Evolutionary conservation across 768 basidiomycete genomes (phyloP).

Genomic region (Mycena rebaudengoi): DNA sequence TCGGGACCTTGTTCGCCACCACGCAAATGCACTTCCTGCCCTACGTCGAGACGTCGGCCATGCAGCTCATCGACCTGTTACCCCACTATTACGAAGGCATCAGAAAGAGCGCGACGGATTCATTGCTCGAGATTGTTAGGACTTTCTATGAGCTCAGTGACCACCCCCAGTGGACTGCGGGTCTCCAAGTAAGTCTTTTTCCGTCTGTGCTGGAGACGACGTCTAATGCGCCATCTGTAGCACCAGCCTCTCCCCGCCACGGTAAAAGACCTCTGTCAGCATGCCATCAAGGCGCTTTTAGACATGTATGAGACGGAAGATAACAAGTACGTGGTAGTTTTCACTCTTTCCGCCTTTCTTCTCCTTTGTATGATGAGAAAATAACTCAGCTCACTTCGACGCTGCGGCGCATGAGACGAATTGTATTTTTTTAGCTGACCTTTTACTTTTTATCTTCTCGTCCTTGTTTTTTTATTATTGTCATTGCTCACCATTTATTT

Average conservation of each 20-base stretch:
- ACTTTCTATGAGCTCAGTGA: constrained; percentile 92
- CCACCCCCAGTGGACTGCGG: constrained; percentile 84
- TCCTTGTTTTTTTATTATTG: neutral
- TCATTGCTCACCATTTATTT: constrained; percentile 32
- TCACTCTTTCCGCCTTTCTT: constrained; percentile 32
- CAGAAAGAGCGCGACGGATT: constrained; percentile 90
- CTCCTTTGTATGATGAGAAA: constrained; percentile 55
- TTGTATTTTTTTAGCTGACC: constrained; percentile 46
- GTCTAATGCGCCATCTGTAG: constrained; percentile 37
- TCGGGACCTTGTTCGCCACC: constrained; percentile 88
- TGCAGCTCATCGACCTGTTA: constrained; percentile 81
- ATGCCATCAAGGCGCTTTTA: constrained; percentile 76
- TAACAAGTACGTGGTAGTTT: constrained; percentile 92
- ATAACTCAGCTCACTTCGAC: constrained; percentile 86
- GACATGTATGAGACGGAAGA: constrained; percentile 96
- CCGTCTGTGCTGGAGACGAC: neutral
- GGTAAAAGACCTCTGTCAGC: constrained; percentile 82
- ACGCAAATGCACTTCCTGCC: constrained; percentile 89
- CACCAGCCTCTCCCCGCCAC: constrained; percentile 63
- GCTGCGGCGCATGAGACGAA: constrained; percentile 69
- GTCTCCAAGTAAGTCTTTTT: constrained; percentile 59
- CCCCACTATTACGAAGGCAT: constrained; percentile 98
- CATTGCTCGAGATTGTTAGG: constrained; percentile 86
- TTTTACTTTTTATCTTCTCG: too few relatives aligned
- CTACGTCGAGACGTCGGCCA: constrained; percentile 83